Conservation (phyloP, 805 yeast species). For the Zygotorulaspora sp. region DNA sequence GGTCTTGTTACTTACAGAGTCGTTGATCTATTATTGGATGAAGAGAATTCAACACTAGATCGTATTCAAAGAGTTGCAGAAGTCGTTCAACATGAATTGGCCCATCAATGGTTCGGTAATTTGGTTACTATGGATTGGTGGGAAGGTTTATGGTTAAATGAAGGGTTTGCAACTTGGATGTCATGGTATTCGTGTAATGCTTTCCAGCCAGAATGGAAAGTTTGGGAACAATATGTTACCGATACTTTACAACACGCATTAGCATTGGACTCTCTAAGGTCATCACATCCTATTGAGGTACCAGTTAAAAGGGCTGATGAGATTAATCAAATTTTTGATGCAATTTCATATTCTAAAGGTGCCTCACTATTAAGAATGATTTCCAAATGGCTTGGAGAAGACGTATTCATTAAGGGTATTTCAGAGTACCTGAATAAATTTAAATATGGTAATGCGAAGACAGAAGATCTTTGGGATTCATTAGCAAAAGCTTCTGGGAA, state of each 20-base stretch:
- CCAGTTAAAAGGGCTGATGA: conserved; percentile 75
- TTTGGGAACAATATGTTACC: conserved; percentile 78
- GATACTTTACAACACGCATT: conserved; percentile 74
- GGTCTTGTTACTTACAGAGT: conserved; percentile 77
- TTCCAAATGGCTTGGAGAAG: conserved; percentile 74
- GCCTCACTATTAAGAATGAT: conserved; percentile 76
- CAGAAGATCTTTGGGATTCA: conserved; percentile 74
- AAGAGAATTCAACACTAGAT: conserved; percentile 57
- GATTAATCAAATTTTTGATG: conserved; percentile 80
- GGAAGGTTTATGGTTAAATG: conserved; percentile 87
- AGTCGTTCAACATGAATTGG: conserved; percentile 83
- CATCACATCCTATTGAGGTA: conserved; percentile 83
- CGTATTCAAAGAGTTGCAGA: conserved; percentile 75
- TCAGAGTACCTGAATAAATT: conserved; percentile 71
- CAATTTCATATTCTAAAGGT: conserved; percentile 79
- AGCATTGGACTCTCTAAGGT: conserved; percentile 69
- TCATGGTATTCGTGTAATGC: conserved; percentile 79
- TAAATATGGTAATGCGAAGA: conserved; percentile 71
- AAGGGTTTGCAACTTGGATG: conserved; percentile 90
- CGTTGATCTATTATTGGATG: conserved; percentile 68
- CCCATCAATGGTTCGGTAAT: conserved; percentile 91
- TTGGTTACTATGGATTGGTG: conserved; percentile 90
- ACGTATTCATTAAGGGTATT: conserved; percentile 71
- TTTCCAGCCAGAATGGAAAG: conserved; percentile 80
- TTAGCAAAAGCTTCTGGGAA: conserved; percentile 65